These are phyloP conservation scores for Saccharata proteae DNA, from an alignment of 2,329 filamentous ascomycete genomes.

Conservation along the genomic window DNA sequence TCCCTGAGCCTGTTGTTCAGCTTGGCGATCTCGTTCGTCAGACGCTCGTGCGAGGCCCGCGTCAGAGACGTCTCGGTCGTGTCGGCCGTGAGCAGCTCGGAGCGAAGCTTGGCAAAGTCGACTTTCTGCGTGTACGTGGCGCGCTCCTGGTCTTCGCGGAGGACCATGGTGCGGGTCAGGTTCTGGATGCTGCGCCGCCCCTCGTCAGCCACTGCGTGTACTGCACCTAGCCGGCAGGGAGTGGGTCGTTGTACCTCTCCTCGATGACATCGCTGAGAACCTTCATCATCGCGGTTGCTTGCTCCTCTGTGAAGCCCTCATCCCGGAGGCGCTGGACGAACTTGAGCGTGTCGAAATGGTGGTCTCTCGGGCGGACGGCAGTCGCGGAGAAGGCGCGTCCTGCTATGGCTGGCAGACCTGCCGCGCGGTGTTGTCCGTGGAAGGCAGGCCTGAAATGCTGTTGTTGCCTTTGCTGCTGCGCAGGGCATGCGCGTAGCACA, in stretches of 20 bases:
- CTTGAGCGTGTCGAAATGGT: slow-evolving; percentile 97
- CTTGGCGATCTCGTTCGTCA: slow-evolving; percentile 92
- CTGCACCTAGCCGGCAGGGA: not conserved
- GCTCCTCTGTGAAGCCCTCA: slow-evolving; percentile 91
- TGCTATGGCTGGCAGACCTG: too few species aligned
- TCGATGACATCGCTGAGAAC: slow-evolving; percentile 94
- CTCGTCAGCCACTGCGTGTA: not conserved
- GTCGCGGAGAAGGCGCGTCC: slow-evolving; percentile 54
- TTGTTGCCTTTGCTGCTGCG: too few species aligned
- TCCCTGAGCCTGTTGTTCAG: slow-evolving; percentile 79
- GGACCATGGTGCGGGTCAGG: slow-evolving; percentile 92
- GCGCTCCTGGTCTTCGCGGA: slow-evolving; percentile 82
- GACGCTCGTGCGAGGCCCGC: slow-evolving; percentile 75
- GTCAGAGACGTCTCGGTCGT: slow-evolving; percentile 84
- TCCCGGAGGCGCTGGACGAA: slow-evolving; percentile 82
- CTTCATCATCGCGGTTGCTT: slow-evolving; percentile 97
- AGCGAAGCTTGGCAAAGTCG: slow-evolving; percentile 93
- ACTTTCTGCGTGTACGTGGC: slow-evolving; percentile 76
- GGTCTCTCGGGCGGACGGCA: slow-evolving; percentile 44
- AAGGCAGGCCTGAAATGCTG: too few species aligned
- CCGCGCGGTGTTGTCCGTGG: too few species aligned
- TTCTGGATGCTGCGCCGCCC: slow-evolving; percentile 73
- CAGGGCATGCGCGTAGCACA: too few species aligned
- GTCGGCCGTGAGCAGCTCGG: slow-evolving; percentile 84
- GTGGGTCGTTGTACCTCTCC: slow-evolving; percentile 52